Evolutionary conservation across 2,329 filamentous ascomycete genomes (phyloP).

Genomic region (Talaromyces verruculosus): DNA sequence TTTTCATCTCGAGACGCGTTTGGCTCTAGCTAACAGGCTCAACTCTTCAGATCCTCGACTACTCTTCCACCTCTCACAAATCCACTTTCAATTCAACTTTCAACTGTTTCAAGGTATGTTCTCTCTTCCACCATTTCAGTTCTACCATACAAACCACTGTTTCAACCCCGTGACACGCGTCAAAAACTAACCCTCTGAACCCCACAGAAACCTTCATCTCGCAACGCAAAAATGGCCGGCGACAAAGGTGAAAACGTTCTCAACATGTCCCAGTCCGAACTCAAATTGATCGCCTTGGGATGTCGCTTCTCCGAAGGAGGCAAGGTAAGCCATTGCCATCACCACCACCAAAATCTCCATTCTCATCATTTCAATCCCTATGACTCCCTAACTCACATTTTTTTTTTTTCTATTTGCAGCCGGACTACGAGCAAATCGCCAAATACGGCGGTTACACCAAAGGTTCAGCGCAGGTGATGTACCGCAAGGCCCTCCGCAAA

Average conservation of each 20-base stretch:
- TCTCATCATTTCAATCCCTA: background rate
- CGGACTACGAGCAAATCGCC: conserved; percentile 44
- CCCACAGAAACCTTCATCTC: background rate
- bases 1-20: background rate
- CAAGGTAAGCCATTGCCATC: conserved; percentile 15
- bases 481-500: conserved; percentile 40
- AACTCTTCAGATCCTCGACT: background rate
- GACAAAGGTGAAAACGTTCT: conserved; percentile 7
- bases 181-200: background rate
- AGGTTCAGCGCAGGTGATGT: conserved; percentile 37
- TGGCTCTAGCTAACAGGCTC: background rate
- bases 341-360: background rate
- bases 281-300: conserved; percentile 21
- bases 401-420: conserved; percentile 26
- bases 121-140: background rate
- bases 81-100: background rate
- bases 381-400: background rate
- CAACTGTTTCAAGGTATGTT: background rate
- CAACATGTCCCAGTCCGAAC: conserved; percentile 15
- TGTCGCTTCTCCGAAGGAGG: conserved; percentile 12
- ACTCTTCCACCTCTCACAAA: background rate
- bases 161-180: background rate
- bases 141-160: background rate
- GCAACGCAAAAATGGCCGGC: background rate
- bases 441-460: conserved; percentile 36